Conservation (phyloP, 2,329 filamentous ascomycete species). For the Cladophialophora yegresii region DNA sequence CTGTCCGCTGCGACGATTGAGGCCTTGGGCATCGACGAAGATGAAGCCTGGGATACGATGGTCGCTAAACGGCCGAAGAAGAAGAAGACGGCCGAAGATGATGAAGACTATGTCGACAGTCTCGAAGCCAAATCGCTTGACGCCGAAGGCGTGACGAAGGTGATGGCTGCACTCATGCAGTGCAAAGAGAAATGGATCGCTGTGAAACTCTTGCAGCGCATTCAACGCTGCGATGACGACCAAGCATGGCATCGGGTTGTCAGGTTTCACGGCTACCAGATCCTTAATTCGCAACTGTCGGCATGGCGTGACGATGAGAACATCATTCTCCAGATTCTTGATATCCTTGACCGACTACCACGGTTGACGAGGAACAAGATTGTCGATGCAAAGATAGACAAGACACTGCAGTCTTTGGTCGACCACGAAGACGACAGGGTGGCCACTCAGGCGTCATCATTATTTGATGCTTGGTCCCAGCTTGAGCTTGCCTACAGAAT, state of each 20-base stretch:
- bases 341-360: constrained; percentile 85
- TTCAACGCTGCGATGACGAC: constrained; percentile 84
- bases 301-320: constrained; percentile 89
- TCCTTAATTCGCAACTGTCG: constrained; percentile 81
- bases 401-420: constrained; percentile 69
- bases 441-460: constrained; percentile 65
- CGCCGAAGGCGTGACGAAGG: constrained; percentile 82
- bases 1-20: constrained; percentile 86
- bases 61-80: constrained; percentile 88
- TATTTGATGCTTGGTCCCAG: constrained; percentile 85
- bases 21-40: constrained; percentile 91
- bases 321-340: constrained; percentile 82
- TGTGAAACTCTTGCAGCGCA: constrained; percentile 86
- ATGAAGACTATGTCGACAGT: constrained; percentile 93
- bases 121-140: constrained; percentile 76
- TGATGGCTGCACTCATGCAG: constrained; percentile 95
- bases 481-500: constrained; percentile 91
- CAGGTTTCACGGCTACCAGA: constrained; percentile 95
- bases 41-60: constrained; percentile 78
- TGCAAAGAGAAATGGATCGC: constrained; percentile 99
- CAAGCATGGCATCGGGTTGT: constrained; percentile 84
- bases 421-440: constrained; percentile 73
- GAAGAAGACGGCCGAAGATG: constrained; percentile 90
- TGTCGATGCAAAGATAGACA: constrained; percentile 90
- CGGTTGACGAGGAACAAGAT: constrained; percentile 96